Evolutionary conservation across 345 rosid species (phyloP).

Genomic region (Eucalyptus erythrocorys): DNA sequence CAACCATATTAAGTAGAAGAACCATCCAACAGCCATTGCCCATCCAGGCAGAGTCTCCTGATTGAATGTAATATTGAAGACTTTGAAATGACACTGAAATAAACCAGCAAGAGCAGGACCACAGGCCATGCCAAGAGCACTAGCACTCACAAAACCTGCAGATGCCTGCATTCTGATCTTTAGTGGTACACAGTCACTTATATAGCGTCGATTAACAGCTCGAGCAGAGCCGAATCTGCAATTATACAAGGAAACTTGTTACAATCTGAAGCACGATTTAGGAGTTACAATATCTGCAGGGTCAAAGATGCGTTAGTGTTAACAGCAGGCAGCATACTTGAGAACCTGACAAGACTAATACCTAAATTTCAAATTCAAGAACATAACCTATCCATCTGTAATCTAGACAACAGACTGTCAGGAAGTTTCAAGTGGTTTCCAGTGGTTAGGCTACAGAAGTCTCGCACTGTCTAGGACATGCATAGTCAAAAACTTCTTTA

Average conservation of each 20-base stretch:
- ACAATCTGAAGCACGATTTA: background rate
- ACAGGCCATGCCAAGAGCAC: constrained; percentile 99
- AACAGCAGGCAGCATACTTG: background rate
- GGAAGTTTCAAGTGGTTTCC: background rate
- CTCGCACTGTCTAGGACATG: background rate
- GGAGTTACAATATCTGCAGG: background rate
- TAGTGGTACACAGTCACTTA: constrained; percentile 93
- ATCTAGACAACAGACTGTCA: background rate
- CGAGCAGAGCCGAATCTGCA: constrained; percentile 96
- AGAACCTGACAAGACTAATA: background rate
- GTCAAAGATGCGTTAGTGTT: background rate
- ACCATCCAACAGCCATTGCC: constrained; percentile 96
- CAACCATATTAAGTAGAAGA: constrained; percentile 74
- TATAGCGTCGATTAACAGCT: constrained; percentile 96
- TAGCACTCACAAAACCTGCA: constrained; percentile 99
- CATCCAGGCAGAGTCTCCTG: constrained; percentile 90
- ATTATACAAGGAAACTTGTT: background rate
- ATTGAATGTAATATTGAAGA: constrained; percentile 72
- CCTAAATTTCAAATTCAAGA: background rate
- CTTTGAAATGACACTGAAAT: constrained; percentile 72
- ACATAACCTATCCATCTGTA: background rate
- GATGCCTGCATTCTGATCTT: constrained; percentile 95
- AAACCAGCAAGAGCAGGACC: constrained; percentile 99
- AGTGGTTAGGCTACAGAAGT: background rate
- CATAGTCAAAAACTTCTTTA: background rate